Conservation (phyloP, 1,139 yeast genomes). For the Saccharomyces hybrid region DNA sequence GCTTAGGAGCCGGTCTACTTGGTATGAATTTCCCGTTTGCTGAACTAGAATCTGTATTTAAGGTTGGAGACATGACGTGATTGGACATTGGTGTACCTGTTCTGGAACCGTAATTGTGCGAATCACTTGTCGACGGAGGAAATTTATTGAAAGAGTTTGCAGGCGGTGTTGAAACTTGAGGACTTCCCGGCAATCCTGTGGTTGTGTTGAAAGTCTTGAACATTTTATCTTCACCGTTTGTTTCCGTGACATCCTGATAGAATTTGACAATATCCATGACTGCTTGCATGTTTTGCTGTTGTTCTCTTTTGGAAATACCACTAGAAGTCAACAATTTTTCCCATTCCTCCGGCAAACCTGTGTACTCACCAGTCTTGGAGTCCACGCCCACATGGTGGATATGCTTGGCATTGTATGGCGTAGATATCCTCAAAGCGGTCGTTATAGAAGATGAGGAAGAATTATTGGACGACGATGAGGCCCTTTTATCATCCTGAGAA, state of each 20-base stretch:
- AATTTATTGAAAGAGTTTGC: conserved; percentile 3
- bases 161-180: background rate
- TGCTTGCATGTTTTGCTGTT: conserved; percentile 87
- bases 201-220: conserved; percentile 58
- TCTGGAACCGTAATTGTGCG: background rate
- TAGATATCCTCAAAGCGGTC: conserved; percentile 58
- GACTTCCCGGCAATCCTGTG: background rate
- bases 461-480: conserved; percentile 10
- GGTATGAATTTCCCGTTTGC: conserved; percentile 48
- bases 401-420: conserved; percentile 86
- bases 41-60: conserved; percentile 7
- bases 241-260: conserved; percentile 60
- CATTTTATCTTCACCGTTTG: conserved; percentile 55
- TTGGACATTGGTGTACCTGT: background rate
- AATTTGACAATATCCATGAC: conserved; percentile 89
- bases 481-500: conserved; percentile 25
- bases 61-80: background rate
- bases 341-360: conserved; percentile 93
- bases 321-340: conserved; percentile 71
- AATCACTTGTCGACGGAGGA: background rate
- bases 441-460: conserved; percentile 14
- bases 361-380: conserved; percentile 72
- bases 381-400: conserved; percentile 92
- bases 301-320: conserved; percentile 80
- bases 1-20: conserved; percentile 61